Percentiles rank a stretch among this genome's conserved stretches.
Conservation (phyloP, 305 asterid species). For the Fraxinus greggii region DNA sequence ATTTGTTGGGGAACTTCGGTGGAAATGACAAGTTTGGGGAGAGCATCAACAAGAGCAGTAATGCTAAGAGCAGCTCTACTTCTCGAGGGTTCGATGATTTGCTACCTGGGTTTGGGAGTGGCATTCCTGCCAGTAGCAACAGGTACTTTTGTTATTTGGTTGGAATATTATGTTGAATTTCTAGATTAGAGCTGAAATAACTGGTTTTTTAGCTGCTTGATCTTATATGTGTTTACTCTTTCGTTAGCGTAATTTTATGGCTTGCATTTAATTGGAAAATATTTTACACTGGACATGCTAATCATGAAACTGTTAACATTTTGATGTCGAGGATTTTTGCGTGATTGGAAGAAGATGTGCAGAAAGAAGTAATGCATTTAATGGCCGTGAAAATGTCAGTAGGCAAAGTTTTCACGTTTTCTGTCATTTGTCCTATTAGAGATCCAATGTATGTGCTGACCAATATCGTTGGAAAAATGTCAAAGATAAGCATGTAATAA, state of each 20-base stretch:
- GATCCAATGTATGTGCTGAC: background rate
- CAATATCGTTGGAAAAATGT: background rate
- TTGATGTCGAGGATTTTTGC: background rate
- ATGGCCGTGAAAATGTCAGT: background rate
- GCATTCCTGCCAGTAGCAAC: conserved; percentile 46
- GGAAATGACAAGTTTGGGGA: conserved; percentile 39
- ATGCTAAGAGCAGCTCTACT: conserved; percentile 43
- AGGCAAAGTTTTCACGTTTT: background rate
- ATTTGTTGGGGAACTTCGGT: conserved; percentile 68
- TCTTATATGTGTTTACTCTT: conserved; percentile 8
- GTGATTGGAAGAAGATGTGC: conserved; percentile 1
- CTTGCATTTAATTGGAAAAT: conserved; percentile 7
- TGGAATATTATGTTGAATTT: conserved; percentile 10
- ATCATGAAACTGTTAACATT: background rate
- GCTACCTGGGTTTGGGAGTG: conserved; percentile 65
- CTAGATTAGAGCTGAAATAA: conserved; percentile 4
- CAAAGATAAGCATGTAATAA: background rate
- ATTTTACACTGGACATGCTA: background rate
- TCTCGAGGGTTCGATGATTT: conserved; percentile 67
- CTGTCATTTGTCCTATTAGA: background rate
- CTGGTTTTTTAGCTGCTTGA: background rate
- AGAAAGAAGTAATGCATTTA: background rate
- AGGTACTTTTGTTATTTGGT: conserved; percentile 44
- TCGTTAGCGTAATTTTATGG: background rate
- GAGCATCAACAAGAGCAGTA: conserved; percentile 28